Percentiles rank a stretch among this genome's conserved stretches.
Conservation (phyloP, 768 basidiomycete genomes). For the Mycena leptocephala region DNA sequence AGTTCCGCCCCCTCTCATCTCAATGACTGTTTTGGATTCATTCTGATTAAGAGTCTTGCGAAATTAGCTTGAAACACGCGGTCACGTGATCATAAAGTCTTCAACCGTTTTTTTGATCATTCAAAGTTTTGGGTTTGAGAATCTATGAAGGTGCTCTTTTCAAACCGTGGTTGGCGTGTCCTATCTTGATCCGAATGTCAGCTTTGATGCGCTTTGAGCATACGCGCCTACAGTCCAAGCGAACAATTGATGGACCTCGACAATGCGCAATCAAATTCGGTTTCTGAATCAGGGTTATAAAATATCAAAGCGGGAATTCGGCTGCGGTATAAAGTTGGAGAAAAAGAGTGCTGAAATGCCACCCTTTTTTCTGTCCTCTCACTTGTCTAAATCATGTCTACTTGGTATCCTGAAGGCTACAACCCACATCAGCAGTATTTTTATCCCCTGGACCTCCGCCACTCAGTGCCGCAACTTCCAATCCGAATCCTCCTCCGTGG, state of each 20-base stretch:
- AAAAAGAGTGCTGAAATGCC: background rate
- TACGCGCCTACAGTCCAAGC: background rate
- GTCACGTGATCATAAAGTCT: background rate
- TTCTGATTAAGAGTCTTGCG: no score
- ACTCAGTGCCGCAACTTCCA: slow-evolving; percentile 24
- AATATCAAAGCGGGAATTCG: background rate
- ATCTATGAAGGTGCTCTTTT: no score
- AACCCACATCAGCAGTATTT: background rate
- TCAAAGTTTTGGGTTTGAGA: background rate
- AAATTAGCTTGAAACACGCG: background rate
- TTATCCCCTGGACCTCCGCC: slow-evolving; percentile 32
- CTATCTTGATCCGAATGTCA: background rate
- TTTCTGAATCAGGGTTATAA: background rate
- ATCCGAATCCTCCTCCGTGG: slow-evolving; percentile 7
- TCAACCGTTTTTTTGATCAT: background rate
- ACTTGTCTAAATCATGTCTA: background rate
- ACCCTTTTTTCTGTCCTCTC: background rate
- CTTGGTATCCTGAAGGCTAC: slow-evolving; percentile 35
- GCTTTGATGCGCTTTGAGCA: slow-evolving; percentile 5
- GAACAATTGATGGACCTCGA: background rate
- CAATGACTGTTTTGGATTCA: no score
- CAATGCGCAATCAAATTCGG: slow-evolving; percentile 3
- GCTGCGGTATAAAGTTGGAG: background rate
- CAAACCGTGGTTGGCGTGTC: no score
- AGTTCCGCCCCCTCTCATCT: no score